phyloP scores from a whole-genome alignment of 2,329 filamentous ascomycete species.

The Uncinocarpus reesii region DNA sequence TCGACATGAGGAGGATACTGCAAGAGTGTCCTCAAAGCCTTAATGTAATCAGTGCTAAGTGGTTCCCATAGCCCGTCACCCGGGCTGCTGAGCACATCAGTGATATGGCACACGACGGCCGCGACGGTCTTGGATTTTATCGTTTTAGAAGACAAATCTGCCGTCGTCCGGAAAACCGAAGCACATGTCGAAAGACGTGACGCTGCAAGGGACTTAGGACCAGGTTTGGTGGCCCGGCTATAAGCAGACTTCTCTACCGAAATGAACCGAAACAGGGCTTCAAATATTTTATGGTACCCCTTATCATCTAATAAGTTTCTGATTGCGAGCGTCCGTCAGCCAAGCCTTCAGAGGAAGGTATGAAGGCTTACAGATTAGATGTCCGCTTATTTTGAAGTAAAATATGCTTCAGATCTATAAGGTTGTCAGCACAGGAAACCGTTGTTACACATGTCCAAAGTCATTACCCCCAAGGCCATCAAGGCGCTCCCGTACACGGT shows the following conservation, averaged over 20 bases:
- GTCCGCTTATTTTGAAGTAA: conserved; percentile 43
- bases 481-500: conserved; percentile 38
- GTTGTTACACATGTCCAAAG: background rate
- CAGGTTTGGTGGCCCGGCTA: conserved; percentile 46
- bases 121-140: conserved; percentile 69
- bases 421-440: background rate
- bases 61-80: conserved; percentile 57
- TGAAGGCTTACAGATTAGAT: conserved; percentile 28
- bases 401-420: conserved; percentile 45
- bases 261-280: conserved; percentile 65
- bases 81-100: conserved; percentile 55
- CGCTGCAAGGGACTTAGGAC: conserved; percentile 41
- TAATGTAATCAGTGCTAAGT: conserved; percentile 67
- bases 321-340: conserved; percentile 12
- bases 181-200: conserved; percentile 58
- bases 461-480: conserved; percentile 41
- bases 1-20: conserved; percentile 68
- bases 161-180: conserved; percentile 58
- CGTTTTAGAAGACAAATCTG: conserved; percentile 57
- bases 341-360: background rate
- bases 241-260: conserved; percentile 58
- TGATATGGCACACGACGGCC: conserved; percentile 70
- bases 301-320: conserved; percentile 55
- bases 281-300: conserved; percentile 70
- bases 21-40: conserved; percentile 60